These are phyloP conservation scores for Paraglomus occultum DNA, from an alignment of 192 early-diverging fungal species.

Conservation along the genomic window DNA sequence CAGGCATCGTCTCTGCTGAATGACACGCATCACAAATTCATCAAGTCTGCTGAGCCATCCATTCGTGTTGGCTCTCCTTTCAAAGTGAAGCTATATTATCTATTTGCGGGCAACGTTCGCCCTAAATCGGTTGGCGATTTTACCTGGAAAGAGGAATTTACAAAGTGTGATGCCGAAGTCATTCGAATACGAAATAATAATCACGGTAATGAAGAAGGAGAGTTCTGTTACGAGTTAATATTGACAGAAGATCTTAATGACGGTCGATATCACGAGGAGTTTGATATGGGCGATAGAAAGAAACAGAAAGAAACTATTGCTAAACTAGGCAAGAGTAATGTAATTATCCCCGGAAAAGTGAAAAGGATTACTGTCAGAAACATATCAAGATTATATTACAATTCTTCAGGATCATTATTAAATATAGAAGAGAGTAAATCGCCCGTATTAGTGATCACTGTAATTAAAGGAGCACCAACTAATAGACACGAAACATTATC, in stretches of 20 bases:
- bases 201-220: not conserved
- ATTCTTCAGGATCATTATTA: constrained; percentile 65
- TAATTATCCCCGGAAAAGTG: constrained; percentile 37
- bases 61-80: constrained; percentile 44
- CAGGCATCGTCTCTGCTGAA: constrained; percentile 50
- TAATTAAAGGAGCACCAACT: constrained; percentile 34
- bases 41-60: not conserved
- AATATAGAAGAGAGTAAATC: constrained; percentile 71
- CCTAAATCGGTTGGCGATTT: constrained; percentile 57
- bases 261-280: constrained; percentile 72
- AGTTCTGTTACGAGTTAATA: constrained; percentile 53
- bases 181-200: constrained; percentile 30
- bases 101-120: constrained; percentile 66
- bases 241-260: constrained; percentile 70
- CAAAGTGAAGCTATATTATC: constrained; percentile 58
- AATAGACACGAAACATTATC: not conserved
- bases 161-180: constrained; percentile 46
- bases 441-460: constrained; percentile 71
- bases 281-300: constrained; percentile 28
- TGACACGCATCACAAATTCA: constrained; percentile 28
- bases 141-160: constrained; percentile 83
- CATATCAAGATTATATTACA: constrained; percentile 66
- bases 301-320: constrained; percentile 30
- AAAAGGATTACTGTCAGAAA: constrained; percentile 44
- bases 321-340: constrained; percentile 25